Evolutionary conservation across 305 asterid species (phyloP).

Genomic region (Stenogyne calaminthoides): DNA sequence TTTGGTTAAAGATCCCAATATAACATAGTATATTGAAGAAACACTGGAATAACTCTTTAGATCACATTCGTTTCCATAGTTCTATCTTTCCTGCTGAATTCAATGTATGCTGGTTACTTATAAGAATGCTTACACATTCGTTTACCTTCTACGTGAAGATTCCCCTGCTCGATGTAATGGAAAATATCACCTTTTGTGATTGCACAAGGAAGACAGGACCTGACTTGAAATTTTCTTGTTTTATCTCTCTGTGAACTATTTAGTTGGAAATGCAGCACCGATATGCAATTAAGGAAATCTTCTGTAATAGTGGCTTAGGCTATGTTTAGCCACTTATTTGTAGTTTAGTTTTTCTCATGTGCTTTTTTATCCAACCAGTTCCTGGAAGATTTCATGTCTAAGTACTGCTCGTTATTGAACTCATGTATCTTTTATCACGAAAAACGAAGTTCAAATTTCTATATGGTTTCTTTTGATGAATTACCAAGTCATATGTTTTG

Average conservation of each 20-base stretch:
- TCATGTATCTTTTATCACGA: background rate
- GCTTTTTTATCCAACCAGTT: conserved; percentile 11
- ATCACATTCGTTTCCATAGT: background rate
- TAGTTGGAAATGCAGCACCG: background rate
- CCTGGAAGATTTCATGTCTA: background rate
- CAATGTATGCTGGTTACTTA: background rate
- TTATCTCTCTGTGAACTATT: background rate
- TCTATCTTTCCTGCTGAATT: background rate
- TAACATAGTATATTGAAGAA: background rate
- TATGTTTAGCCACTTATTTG: conserved; percentile 3
- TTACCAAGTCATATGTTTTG: background rate
- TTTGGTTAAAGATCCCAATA: background rate
- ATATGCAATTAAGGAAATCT: conserved; percentile 10
- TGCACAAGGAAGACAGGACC: background rate
- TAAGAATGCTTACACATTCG: background rate
- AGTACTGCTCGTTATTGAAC: background rate
- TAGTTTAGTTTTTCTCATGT: background rate
- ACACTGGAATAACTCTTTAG: background rate
- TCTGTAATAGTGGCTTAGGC: background rate
- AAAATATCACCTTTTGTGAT: background rate
- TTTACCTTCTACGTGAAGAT: background rate
- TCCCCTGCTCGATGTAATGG: background rate
- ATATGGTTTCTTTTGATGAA: conserved; percentile 5
- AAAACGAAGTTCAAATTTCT: conserved; percentile 20
- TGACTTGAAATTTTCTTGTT: background rate